Percentiles rank a stretch among this genome's conserved stretches.
phyloP scores from a whole-genome alignment of 2,329 filamentous ascomycete genomes.

The Colletotrichum costaricense region DNA sequence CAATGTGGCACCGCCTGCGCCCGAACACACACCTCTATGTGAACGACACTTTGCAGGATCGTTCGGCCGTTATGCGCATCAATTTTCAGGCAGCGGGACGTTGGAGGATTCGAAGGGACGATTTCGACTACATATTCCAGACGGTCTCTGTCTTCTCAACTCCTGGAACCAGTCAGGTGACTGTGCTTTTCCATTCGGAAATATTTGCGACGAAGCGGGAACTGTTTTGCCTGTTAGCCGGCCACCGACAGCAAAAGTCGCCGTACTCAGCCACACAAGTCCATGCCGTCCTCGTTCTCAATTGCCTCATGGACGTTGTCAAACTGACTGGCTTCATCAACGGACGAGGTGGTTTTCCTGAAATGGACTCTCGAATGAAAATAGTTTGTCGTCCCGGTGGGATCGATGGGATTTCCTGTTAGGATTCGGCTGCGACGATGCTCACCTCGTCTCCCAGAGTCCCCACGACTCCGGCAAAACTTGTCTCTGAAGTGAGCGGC shows the following conservation, averaged over 20 bases:
- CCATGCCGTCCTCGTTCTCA: not conserved
- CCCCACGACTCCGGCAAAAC: constrained; percentile 12
- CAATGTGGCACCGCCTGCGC: not conserved
- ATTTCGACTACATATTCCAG: not conserved
- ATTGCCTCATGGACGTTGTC: not conserved
- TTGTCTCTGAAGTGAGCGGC: not conserved
- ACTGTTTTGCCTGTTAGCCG: not conserved
- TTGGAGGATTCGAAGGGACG: not conserved
- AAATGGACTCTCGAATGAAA: not conserved
- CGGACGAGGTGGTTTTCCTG: constrained; percentile 9
- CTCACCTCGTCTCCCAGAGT: constrained; percentile 1
- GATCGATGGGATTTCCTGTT: not conserved
- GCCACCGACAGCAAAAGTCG: not conserved
- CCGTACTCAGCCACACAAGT: not conserved
- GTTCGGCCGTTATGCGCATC: constrained; percentile 6
- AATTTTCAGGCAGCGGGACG: constrained; percentile 5
- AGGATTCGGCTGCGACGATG: constrained; percentile 8
- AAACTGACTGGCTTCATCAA: not conserved
- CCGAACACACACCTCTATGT: not conserved
- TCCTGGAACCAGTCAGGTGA: not conserved
- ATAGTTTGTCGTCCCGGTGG: constrained; percentile 4
- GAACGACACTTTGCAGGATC: constrained; percentile 1
- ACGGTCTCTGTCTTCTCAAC: not conserved
- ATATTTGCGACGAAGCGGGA: not conserved
- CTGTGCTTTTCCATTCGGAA: constrained; percentile 7